Conservation (phyloP, 2,329 filamentous ascomycete species). For the Botrytis sinoallii region DNA sequence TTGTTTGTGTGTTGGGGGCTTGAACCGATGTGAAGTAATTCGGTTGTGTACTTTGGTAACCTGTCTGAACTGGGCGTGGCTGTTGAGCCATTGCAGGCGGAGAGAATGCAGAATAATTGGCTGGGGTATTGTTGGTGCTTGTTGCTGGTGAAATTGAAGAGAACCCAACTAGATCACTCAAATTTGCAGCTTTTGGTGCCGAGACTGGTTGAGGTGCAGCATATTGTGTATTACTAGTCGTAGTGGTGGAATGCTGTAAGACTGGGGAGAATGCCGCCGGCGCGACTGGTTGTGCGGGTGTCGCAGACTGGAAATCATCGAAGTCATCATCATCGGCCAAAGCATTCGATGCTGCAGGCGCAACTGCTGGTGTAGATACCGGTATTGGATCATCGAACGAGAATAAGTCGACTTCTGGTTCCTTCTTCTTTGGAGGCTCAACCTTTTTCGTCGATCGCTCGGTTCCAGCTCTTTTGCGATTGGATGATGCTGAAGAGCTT, state of each 20-base stretch:
- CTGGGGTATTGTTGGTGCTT: slow-evolving; percentile 52
- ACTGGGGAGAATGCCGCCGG: slow-evolving; percentile 41
- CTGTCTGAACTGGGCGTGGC: slow-evolving; percentile 49
- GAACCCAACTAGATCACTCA: slow-evolving; percentile 76
- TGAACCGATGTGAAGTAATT: slow-evolving; percentile 94
- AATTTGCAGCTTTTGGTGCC: slow-evolving; percentile 73
- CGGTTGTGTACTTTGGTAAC: slow-evolving; percentile 74
- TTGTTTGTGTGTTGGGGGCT: slow-evolving; percentile 40
- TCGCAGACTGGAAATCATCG: slow-evolving; percentile 93
- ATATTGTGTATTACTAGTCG: slow-evolving; percentile 64
- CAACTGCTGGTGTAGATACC: slow-evolving; percentile 43
- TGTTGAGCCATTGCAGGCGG: slow-evolving; percentile 46
- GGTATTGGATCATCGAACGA: slow-evolving; percentile 78
- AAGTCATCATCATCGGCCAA: slow-evolving; percentile 74
- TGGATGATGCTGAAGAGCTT: slow-evolving; percentile 27
- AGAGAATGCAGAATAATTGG: slow-evolving; percentile 63
- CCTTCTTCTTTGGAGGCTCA: slow-evolving; percentile 74
- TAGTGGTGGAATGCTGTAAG: slow-evolving; percentile 49
- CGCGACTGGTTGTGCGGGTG: slow-evolving; percentile 50
- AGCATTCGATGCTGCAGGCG: slow-evolving; percentile 43
- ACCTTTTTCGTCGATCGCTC: slow-evolving; percentile 57
- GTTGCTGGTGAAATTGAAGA: slow-evolving; percentile 75
- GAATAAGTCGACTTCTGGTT: slow-evolving; percentile 88
- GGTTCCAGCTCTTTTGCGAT: slow-evolving; percentile 42
- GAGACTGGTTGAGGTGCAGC: slow-evolving; percentile 81